Evolutionary conservation across 2,329 filamentous ascomycete genomes (phyloP).

Genomic region (Fusarium camptoceras): DNA sequence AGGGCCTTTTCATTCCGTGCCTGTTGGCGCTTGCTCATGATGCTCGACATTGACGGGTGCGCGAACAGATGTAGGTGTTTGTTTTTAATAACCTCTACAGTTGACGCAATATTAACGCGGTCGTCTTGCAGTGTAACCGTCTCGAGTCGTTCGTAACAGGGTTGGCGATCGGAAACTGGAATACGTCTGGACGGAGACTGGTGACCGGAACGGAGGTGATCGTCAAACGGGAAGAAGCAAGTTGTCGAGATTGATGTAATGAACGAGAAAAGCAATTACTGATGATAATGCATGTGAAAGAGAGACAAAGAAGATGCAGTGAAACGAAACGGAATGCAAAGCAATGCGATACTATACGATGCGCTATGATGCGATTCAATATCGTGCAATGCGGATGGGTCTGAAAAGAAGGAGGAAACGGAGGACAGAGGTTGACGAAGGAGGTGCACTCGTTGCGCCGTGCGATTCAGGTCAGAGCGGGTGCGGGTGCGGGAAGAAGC

Average conservation of each 20-base stretch:
- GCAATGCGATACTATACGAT: conserved; percentile 19
- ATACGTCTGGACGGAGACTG: conserved; percentile 17
- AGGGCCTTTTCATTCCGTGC: conserved; percentile 94
- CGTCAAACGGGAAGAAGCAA: conserved; percentile 34
- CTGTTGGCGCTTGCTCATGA: conserved; percentile 95
- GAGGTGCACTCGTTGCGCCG: conserved; percentile 39
- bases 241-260: conserved; percentile 20
- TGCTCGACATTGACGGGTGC: conserved; percentile 69
- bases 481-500: conserved; percentile 32
- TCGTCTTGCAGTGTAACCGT: conserved; percentile 34
- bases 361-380: conserved; percentile 5
- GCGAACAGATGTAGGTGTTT: conserved; percentile 4
- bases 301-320: conserved; percentile 30
- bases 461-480: conserved; percentile 41
- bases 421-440: conserved; percentile 19
- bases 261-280: conserved; percentile 39
- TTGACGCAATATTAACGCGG: conserved; percentile 17
- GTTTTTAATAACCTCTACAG: conserved; percentile 6
- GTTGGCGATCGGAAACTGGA: conserved; percentile 23
- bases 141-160: conserved; percentile 35
- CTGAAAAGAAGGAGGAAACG: conserved; percentile 34
- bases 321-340: not conserved
- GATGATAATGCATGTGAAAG: conserved; percentile 29
- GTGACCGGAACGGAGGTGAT: conserved; percentile 26
- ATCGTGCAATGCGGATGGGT: conserved; percentile 31